phyloP scores from a whole-genome alignment of 495 filamentous ascomycete species.

The Beverwykella pulmonaria region DNA sequence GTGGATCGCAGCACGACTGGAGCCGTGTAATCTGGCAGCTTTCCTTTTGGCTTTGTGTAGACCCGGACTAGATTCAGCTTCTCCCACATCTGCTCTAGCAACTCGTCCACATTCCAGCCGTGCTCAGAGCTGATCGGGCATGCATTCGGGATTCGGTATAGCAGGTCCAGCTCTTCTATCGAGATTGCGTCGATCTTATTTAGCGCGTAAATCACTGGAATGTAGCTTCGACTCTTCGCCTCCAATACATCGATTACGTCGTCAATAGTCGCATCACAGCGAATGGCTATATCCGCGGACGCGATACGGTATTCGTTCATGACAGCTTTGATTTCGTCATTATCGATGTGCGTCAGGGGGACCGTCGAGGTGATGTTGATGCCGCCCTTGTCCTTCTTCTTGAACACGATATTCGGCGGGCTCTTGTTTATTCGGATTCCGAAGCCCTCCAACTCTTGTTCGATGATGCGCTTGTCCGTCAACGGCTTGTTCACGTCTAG shows the following conservation, averaged over 20 bases:
- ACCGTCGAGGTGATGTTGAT: conserved; percentile 91
- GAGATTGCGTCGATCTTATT: conserved; percentile 99
- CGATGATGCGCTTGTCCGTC: conserved; percentile 95
- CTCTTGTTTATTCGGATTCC: conserved; percentile 97
- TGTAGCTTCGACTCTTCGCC: conserved; percentile 92
- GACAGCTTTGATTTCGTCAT: conserved; percentile 95
- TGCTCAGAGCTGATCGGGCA: conserved; percentile 97
- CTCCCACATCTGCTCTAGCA: conserved; percentile 98
- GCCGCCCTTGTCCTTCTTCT: conserved; percentile 99
- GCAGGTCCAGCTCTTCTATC: conserved; percentile 92
- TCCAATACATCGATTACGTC: conserved; percentile 96
- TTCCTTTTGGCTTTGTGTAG: conserved; percentile 98
- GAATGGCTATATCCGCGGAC: conserved; percentile 96
- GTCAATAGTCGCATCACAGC: conserved; percentile 89
- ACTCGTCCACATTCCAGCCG: conserved; percentile 97
- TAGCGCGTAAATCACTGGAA: conserved; percentile 95
- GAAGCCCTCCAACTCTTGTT: conserved; percentile 95
- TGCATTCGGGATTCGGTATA: conserved; percentile 96
- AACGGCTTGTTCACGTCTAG: conserved; percentile 98
- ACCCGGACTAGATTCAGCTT: conserved; percentile 87
- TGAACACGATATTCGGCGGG: conserved; percentile 96
- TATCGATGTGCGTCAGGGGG: conserved; percentile 86
- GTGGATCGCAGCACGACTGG: conserved; percentile 85
- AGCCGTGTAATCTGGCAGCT: conserved; percentile 85
- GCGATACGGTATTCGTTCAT: conserved; percentile 96